Evolutionary conservation across 805 yeast species (phyloP), one percentile per base, ranked within the genome.

Genomic region (Suhomyces faveliae): DNA sequence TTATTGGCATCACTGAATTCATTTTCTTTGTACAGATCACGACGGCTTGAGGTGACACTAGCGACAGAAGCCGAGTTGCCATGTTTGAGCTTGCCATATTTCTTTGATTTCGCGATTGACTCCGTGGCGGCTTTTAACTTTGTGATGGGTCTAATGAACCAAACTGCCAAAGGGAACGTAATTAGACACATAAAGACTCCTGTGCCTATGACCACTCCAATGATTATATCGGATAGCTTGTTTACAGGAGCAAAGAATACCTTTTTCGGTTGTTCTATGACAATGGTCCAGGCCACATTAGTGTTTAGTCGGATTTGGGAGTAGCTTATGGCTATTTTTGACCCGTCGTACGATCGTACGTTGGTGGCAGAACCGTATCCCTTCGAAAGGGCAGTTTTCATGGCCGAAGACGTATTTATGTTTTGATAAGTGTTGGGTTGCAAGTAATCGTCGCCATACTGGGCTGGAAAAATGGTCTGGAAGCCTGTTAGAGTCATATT

Each of bases 81-180:
- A 33, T 20, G 29, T 23, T 30, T 38, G 27, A 17, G 33, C 12
- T 29, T 40, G 20, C 30, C 23, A 19, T 40, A 27, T 23, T 58
- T 50, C 53, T 68, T 72, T 27, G 77, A 71, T 42, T 70, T 67
- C 4, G 84, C 78, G 23, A 84, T 79, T 20, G 78, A 79, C 60
- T 89, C 96, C 0, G 96, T 88, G 0, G 96, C 96, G 52, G 82
- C 81, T 58, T 87, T 89, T 38, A 90, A 72, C 49, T 83, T 77
- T 38, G 88, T 78, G 49, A 90, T 89, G 0, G 97, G 97, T 53
- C 87, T 68, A 5, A 89, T 91, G 29, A 91, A 89, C 73, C 83
- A 86, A 50, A 87, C 89, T 0, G 96, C 89, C 46, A 90, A 65
- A 4, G 94, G 91, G 62, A 89, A 79, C 0, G 96, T 88, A n/a